Evolutionary conservation across 495 filamentous ascomycete genomes (phyloP).

Genomic region (Talaromyces wortmannii): DNA sequence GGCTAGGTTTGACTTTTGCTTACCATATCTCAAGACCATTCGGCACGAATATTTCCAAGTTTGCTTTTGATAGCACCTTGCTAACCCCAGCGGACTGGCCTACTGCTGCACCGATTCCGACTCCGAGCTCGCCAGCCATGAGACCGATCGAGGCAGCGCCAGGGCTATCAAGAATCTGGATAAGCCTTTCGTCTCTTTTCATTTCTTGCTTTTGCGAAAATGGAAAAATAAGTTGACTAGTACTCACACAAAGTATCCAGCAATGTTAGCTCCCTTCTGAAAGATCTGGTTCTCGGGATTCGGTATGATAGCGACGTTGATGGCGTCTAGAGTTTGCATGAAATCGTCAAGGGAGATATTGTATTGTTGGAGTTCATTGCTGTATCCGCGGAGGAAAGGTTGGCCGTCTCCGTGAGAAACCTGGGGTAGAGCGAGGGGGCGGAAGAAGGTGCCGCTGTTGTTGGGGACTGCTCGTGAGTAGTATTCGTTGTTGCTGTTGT

Average conservation of each 20-base stretch:
- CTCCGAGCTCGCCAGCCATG: neutral
- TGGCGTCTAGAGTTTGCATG: neutral
- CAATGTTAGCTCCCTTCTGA: constrained; percentile 3
- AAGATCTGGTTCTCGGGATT: neutral
- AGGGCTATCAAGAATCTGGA: neutral
- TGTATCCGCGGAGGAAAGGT: constrained; percentile 2
- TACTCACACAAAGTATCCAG: neutral
- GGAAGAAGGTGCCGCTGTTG: neutral
- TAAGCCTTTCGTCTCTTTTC: too few relatives aligned
- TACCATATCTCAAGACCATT: constrained; percentile 4
- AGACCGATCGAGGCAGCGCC: constrained; percentile 1
- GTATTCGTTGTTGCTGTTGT: neutral
- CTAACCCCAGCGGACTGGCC: neutral
- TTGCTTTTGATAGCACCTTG: neutral
- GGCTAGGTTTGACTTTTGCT: neutral
- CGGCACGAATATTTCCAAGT: neutral
- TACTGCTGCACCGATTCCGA: neutral
- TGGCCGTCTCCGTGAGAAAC: neutral
- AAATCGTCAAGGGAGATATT: neutral
- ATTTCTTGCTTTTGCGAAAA: too few relatives aligned
- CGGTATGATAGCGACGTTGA: constrained; percentile 1
- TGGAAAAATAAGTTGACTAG: neutral
- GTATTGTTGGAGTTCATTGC: neutral
- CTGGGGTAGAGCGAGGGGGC: neutral
- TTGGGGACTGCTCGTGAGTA: too few relatives aligned